Base-by-base conservation (phyloP, 164 flowering plant genomes). In the Cinnamomum chago region DNA sequence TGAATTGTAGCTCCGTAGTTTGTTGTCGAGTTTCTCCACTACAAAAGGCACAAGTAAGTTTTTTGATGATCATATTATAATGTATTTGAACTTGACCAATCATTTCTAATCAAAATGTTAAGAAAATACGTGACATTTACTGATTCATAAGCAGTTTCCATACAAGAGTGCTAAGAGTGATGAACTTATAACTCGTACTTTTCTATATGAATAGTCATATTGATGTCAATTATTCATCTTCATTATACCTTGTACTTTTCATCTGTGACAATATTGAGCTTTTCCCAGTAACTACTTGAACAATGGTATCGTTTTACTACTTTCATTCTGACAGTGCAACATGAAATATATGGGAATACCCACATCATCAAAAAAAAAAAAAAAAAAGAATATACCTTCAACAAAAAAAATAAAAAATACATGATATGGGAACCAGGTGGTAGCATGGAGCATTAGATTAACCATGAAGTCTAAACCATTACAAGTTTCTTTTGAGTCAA, bases 1-100 rank as follows among this genome's bases (percentile, higher is more conserved):
- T 95, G 89, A 93, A 89, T 80, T 95, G 99, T 73, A 81, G 77
- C 79, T 86, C 98, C 62, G 99, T 95, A 20, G 98, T 95, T 68
- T 95, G 99, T 86, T 95, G 99, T 79, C 91, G 99, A 71, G 99
- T 93, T 78, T 95, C 99, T 81, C 99, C 99, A 58, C 79, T 95
- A 66, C 99, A 95, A 82, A 95, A 95, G 77, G 99, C 99, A 72
- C 99, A 95, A 96, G 99, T 92, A 64, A 64, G 14, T 24, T 64
- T 64, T 25, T 25, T 64, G 30, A 25, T 64, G 67, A 5, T 64
- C 24, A 22, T 64, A 25, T 14, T 24, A 13, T 14, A 10, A 13
- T 64, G 12, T 64, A 64, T 22, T 25, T 64, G 17, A 64, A 64
- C 67, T 64, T 23, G 33, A 64, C 10, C 27, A 15, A 55, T 15